These are phyloP conservation scores for Solanum chiquidenum DNA, from an alignment of 257 asterid genomes.

Conservation along the genomic window DNA sequence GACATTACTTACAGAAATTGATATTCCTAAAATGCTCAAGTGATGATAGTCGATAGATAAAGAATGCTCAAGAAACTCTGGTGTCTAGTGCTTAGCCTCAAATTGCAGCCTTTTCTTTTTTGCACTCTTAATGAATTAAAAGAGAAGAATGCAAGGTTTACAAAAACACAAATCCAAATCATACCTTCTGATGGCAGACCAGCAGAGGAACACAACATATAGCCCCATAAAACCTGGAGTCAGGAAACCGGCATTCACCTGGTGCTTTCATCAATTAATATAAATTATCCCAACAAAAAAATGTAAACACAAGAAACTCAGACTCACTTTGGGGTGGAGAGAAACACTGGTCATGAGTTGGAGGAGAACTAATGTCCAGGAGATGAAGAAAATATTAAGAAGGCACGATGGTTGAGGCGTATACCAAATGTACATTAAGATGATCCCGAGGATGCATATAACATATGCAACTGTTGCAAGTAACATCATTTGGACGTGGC, in stretches of 20 bases:
- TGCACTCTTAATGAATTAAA: neutral
- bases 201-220: slow-evolving; percentile 44
- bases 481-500: slow-evolving; percentile 40
- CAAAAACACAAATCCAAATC: neutral
- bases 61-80: neutral
- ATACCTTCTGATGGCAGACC: slow-evolving; percentile 53
- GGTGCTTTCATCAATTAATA: neutral
- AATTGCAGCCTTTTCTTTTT: neutral
- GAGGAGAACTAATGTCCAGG: slow-evolving; percentile 48
- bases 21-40: neutral
- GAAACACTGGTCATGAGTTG: slow-evolving; percentile 46
- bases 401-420: slow-evolving; percentile 41
- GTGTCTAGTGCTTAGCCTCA: neutral
- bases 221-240: slow-evolving; percentile 52
- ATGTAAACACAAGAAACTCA: neutral
- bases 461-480: slow-evolving; percentile 31
- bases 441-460: slow-evolving; percentile 38
- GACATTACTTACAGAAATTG: neutral
- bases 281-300: neutral
- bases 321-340: slow-evolving; percentile 34
- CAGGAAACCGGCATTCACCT: slow-evolving; percentile 35
- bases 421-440: slow-evolving; percentile 48
- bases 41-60: neutral
- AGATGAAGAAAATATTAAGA: slow-evolving; percentile 41
- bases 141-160: neutral